Evolutionary conservation across 169 alveolate genomes (phyloP), one percentile per base, ranked within the genome.

Genomic region (Plasmodium coatneyi): DNA sequence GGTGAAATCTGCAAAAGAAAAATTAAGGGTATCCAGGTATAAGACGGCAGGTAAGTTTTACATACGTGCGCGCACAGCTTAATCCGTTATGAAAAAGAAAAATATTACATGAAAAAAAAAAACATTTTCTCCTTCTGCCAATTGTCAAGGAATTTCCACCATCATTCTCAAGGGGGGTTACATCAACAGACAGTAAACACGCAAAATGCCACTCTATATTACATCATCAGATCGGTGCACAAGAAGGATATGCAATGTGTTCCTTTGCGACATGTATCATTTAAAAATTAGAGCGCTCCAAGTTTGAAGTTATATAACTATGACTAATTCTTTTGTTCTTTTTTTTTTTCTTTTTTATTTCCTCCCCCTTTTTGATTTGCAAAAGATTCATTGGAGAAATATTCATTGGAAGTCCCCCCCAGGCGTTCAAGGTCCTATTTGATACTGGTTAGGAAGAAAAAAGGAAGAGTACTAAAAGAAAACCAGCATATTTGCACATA

Each of bases 341-440:
- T 7, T 82, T 46, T 81, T 49, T 82, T 71, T 83, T 43, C 41
- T 71, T 72, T 54, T 43, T 72, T 36, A 49, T 71, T 60, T 7
- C 71, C 7, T 82, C 43, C 72, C 60, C 66, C n/a, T 32, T 84
- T 49, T 74, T 72, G 60, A 52, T 72, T 49, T 89, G 6, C 81
- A 46, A 66, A 39, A 89, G 94, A 79, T 89, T 89, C 49, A 89
- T 89, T 79, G 94, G 94, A 16, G 94, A 89, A 89, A 89, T 89
- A 89, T 28, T 32, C 52, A 92, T 97, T 25, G 98, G 98, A 41
- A 96, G 95, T 54, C 97, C 97, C 30, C 95, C 95, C 12, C 96
- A 97, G 79, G 25, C 43, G 36, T 97, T 97, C 95, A 92, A 91
- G 39, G 96, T 96, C 60, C 95, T 97, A 22, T 96, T 97, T 71